Evolutionary conservation across 345 rosid genomes (phyloP), one percentile per base, ranked within the genome.

Genomic region (Melaleuca quinquenervia): DNA sequence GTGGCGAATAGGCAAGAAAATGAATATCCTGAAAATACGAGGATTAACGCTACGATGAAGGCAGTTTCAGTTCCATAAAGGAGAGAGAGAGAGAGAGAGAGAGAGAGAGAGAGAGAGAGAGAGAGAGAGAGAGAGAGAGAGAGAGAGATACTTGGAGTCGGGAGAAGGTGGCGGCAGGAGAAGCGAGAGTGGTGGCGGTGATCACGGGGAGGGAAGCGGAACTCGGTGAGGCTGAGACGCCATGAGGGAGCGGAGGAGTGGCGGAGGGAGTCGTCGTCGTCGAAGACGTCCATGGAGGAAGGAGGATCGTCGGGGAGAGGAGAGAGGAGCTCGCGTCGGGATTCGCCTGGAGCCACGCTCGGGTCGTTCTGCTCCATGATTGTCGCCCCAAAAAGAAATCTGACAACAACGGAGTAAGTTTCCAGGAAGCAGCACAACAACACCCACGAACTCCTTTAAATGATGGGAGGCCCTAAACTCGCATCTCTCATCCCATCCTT

Each of bases 221-320:
- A 87, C 80, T 76, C 84, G 84, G 52, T 50, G 88, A 87, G 83
- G 51, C 84, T 87, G 78, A 87, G 88, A 45, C 86, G 88, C 88
- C 88, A 84, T 6, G 88, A 51, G 80, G 82, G 62, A n/a, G 82
- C 29, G 45, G 75, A 53, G 48, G 56, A 85, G 84, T 41, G 41
- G 41, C 41, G 41, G 41, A 3, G 41, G 83, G 18, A 22, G 41
- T 49, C 11, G 55, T 15, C 21, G 32, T 7, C 48, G 48, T n/a
- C 22, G 56, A 8, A 8, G 56, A 3, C 82, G 85, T 27, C 54
- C 60, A 78, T 85, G 74, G 86, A 48, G 64, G 50, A 24, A 75
- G 41, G 85, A 84, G 86, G 49, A 45, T 24, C 60, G 20, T 55
- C 60, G 20, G 15, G 83, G 53, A 12, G 26, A 41, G 80, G 80